Evolutionary conservation across 1,284 basidiomycete species (phyloP), one percentile per base, ranked within the genome.

Genomic region (Trichosporon sp.): DNA sequence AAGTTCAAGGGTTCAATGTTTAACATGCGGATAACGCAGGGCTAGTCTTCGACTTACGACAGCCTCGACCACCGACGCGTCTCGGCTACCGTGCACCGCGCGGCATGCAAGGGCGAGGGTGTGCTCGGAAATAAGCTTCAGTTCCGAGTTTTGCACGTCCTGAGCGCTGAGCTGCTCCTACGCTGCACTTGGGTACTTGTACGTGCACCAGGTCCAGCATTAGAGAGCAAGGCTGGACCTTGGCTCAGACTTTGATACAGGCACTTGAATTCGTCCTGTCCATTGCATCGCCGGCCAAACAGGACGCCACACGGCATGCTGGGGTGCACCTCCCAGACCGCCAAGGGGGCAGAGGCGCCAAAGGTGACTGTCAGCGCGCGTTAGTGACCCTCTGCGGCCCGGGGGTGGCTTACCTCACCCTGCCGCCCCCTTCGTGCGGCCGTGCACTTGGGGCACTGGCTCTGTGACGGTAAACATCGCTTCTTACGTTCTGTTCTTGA

Each of bases 51-150:
- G 56, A 32, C 56, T 35, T 31, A 61, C 56, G 56, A 61, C 56
- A 21, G 12, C 32, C 4, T 35, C 16, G 32, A 37, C 14, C 31
- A 19, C 16, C 32, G 59, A 54, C 31, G 31, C 31, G 59, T 35
- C 59, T 63, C 59, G 32, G 59, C 59, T 63, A 11, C 59, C 14
- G 59, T 37, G 59, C 59, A n/a, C 59, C 59, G 59, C 59, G 31
- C 10, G 14, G 14, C 14, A 63, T 63, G 37, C 59, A n/a, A 63
- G 59, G 59, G 32, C 21, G 2, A 8, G 11, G 14, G 32, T 16
- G 56, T 14, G 56, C 59, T 35, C n/a, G 4, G 35, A n/a, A 61
- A n/a, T 63, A 63, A 63, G 59, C 59, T 63, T 35, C 59, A 63
- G 59, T 63, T 63, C 59, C 59, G 59, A 63, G 19, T 54, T 19